Evolutionary conservation across 1,139 yeast species (phyloP), one percentile per base, ranked within the genome.

Genomic region (Entelexis paramagnoliae): DNA sequence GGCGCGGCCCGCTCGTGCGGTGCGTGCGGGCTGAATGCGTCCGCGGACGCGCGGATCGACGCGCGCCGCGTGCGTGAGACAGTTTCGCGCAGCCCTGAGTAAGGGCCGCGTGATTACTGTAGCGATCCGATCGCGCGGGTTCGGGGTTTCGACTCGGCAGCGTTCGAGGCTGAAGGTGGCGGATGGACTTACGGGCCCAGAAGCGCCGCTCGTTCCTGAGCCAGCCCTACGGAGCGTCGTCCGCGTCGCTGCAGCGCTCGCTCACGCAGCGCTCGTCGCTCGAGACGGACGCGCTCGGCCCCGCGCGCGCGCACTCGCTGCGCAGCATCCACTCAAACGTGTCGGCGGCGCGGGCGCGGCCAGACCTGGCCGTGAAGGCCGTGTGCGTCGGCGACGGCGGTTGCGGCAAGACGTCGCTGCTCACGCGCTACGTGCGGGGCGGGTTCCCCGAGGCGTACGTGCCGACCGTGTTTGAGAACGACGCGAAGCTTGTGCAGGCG

Each of bases 381-480:
- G 89, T 87, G 22, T 60, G 64, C 49, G 95, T 89, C 5, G 97
- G 97, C 4, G 97, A 89, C 66, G 94, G 95, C 59, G 95, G 93
- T 14, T 85, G 95, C 64, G 97, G 97, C 32, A 89, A 89, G 67
- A 89, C 97, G 0, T 84, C 95, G 59, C 68, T 89, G 56, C 69
- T 89, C 55, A 83, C 84, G 30, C 78, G 89, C n/a, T 91, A 85
- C 64, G 78, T 89, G 4, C 80, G 82, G 59, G 88, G 88, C 26
- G 74, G 76, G 58, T 85, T 83, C 63, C 96, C 96, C 2, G 67
- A 65, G 39, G 74, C 77, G 13, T 85, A 85, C 63, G 88, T 84
- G 59, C 97, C 97, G 3, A 89, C 97, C 0, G 96, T 89, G 9
- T 89, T 89, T 68, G 97, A 89, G 62, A 89, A 88, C 66, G 88